These are phyloP conservation scores for Kuraishia floccosa DNA, from an alignment of 805 yeast genomes.

Conservation along the genomic window DNA sequence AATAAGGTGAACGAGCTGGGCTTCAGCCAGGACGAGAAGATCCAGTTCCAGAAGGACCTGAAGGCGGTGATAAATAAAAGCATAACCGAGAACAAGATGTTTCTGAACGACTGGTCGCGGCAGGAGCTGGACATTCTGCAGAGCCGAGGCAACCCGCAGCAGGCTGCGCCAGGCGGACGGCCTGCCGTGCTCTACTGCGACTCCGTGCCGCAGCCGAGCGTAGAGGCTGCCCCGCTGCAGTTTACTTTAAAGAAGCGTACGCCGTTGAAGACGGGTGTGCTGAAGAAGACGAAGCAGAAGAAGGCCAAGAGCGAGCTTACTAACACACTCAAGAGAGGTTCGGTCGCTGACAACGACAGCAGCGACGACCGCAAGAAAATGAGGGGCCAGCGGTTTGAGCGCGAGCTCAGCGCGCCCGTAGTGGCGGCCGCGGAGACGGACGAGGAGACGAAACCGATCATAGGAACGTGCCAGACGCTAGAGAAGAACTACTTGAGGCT, in stretches of 20 bases:
- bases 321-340: background rate
- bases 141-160: background rate
- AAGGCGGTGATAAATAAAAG: conserved; percentile 38
- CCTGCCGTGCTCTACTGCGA: background rate
- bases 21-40: conserved; percentile 18
- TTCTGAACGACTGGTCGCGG: conserved; percentile 40
- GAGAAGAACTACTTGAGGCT: conserved; percentile 77
- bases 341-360: background rate
- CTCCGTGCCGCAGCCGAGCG: background rate
- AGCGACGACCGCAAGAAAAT: conserved; percentile 23
- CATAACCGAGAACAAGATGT: conserved; percentile 26
- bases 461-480: conserved; percentile 55
- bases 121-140: conserved; percentile 38
- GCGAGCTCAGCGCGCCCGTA: conserved; percentile 12
- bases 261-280: background rate
- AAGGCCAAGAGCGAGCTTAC: background rate
- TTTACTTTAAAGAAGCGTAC: background rate
- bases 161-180: too few species aligned
- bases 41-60: conserved; percentile 35
- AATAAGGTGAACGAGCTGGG: conserved; percentile 22
- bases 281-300: background rate
- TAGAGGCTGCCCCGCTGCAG: background rate
- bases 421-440: background rate
- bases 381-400: conserved; percentile 39
- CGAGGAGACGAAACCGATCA: conserved; percentile 13